Conservation (phyloP, 2,329 filamentous ascomycete species). For the Teratosphaeria viscida region DNA sequence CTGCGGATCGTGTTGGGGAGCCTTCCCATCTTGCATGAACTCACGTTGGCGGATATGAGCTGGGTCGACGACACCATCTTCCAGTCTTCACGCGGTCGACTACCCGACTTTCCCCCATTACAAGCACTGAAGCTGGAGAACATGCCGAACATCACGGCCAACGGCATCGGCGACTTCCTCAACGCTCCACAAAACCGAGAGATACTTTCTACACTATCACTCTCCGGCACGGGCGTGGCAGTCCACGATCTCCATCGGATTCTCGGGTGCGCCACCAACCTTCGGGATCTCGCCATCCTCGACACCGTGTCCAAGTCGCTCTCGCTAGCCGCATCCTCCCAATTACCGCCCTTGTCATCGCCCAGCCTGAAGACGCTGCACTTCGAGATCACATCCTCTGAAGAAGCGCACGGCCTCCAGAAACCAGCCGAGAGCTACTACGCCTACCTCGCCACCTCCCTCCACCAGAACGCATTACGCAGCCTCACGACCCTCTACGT, state of each 20-base stretch:
- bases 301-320: slow-evolving; percentile 48
- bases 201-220: slow-evolving; percentile 55
- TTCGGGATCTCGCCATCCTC: slow-evolving; percentile 49
- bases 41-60: slow-evolving; percentile 61
- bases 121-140: slow-evolving; percentile 63
- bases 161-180: slow-evolving; percentile 61
- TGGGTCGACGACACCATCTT: slow-evolving; percentile 73
- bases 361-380: slow-evolving; percentile 60
- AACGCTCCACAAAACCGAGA: slow-evolving; percentile 48
- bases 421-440: slow-evolving; percentile 58
- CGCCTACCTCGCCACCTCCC: slow-evolving; percentile 71
- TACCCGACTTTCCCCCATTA: slow-evolving; percentile 65
- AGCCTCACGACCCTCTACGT: slow-evolving; percentile 71
- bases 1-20: slow-evolving; percentile 61
- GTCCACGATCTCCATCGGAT: slow-evolving; percentile 52
- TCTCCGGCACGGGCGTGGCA: slow-evolving; percentile 62
- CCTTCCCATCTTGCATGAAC: slow-evolving; percentile 57
- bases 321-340: slow-evolving; percentile 35
- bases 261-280: slow-evolving; percentile 45
- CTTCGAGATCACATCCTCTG: slow-evolving; percentile 65
- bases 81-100: slow-evolving; percentile 46
- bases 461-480: slow-evolving; percentile 66
- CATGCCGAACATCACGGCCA: slow-evolving; percentile 58
- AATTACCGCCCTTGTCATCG: slow-evolving; percentile 56
- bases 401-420: slow-evolving; percentile 48